Conservation (phyloP, 768 basidiomycete genomes). For the Hericium coralloides region DNA sequence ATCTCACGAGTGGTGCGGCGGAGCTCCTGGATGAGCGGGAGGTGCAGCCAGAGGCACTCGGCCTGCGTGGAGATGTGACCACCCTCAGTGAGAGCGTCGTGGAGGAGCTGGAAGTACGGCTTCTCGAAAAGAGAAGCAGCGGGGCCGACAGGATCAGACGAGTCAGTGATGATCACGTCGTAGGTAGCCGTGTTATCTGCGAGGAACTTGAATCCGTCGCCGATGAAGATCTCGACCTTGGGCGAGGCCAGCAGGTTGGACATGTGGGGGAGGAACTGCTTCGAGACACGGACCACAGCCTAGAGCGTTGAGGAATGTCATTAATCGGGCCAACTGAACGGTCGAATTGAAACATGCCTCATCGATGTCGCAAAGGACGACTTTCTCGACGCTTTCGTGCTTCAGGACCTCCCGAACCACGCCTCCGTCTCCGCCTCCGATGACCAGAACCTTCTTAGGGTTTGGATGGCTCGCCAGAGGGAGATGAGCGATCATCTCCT, state of each 20-base stretch:
- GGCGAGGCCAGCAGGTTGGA: constrained; percentile 70
- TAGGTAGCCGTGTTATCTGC: constrained; percentile 78
- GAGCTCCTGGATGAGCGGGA: constrained; percentile 75
- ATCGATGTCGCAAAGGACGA: constrained; percentile 96
- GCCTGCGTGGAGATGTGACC: constrained; percentile 94
- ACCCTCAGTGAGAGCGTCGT: constrained; percentile 81
- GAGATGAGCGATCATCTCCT: constrained; percentile 98
- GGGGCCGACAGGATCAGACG: constrained; percentile 95
- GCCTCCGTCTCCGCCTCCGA: constrained; percentile 97
- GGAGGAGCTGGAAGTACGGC: constrained; percentile 92
- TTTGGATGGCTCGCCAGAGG: constrained; percentile 96
- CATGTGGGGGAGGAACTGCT: constrained; percentile 92
- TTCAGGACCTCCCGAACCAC: constrained; percentile 96
- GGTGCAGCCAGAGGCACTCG: constrained; percentile 93
- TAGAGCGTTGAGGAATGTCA: constrained; percentile 20
- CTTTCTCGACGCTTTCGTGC: constrained; percentile 82
- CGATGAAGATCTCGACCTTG: constrained; percentile 77
- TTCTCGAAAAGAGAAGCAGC: constrained; percentile 92
- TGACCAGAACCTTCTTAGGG: constrained; percentile 92
- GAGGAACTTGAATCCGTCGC: constrained; percentile 97
- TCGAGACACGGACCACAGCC: constrained; percentile 94
- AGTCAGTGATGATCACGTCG: constrained; percentile 98
- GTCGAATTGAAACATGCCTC: constrained; percentile 43
- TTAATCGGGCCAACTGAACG: not conserved
- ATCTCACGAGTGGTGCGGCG: constrained; percentile 56